These are phyloP conservation scores for Ampelomyces quisqualis DNA, from an alignment of 2,329 filamentous ascomycete genomes.

Conservation along the genomic window DNA sequence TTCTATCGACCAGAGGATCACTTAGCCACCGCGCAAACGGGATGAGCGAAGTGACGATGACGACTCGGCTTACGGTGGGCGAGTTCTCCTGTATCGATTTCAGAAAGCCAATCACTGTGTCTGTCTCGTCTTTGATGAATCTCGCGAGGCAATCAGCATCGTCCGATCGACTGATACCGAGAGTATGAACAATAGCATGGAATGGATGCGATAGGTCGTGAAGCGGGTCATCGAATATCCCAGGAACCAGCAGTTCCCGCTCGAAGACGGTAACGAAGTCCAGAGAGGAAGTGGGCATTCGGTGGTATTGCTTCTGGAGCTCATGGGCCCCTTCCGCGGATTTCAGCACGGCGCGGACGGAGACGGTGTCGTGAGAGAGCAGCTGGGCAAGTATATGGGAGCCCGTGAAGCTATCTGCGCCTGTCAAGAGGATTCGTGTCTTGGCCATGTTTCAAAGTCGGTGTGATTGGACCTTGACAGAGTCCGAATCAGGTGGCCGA, in stretches of 20 bases:
- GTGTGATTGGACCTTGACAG: background rate
- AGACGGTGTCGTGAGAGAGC: conserved; percentile 20
- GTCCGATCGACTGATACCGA: conserved; percentile 19
- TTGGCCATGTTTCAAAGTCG: conserved; percentile 17
- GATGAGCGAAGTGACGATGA: conserved; percentile 26
- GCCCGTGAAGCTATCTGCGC: conserved; percentile 26
- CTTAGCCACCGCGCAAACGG: conserved; percentile 32
- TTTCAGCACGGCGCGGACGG: conserved; percentile 28
- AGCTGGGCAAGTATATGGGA: conserved; percentile 31
- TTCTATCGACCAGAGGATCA: conserved; percentile 14
- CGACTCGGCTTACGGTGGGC: conserved; percentile 21
- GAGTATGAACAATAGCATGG: conserved; percentile 30
- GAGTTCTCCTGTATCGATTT: conserved; percentile 19
- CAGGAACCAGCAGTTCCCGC: conserved; percentile 13
- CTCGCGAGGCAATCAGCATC: conserved; percentile 31
- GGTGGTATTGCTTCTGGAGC: conserved; percentile 21
- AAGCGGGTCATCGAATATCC: conserved; percentile 24
- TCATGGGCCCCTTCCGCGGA: conserved; percentile 20
- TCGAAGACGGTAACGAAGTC: conserved; percentile 24
- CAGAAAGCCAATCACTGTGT: conserved; percentile 22
- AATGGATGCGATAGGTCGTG: conserved; percentile 20
- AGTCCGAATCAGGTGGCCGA: conserved; percentile 1
- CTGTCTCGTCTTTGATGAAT: conserved; percentile 27
- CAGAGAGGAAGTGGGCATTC: conserved; percentile 11
- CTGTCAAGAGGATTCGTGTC: conserved; percentile 29